Base-by-base conservation (phyloP, 1,139 yeast species). In the Geotrichum cucujoidarum region DNA sequence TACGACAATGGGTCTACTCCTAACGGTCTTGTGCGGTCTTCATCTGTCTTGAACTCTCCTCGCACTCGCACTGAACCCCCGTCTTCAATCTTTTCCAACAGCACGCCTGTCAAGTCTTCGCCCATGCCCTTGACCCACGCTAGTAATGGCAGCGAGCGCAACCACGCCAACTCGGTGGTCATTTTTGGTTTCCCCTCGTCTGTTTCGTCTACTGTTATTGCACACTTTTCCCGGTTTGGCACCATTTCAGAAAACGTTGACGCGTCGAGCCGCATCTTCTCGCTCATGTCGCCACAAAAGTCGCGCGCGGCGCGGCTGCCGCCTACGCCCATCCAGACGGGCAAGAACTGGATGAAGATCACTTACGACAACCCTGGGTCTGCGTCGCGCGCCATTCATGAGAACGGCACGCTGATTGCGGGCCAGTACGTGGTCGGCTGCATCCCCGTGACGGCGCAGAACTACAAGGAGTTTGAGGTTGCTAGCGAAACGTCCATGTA, bases 131-230 rank as follows among this genome's bases (percentile, higher is more conserved):
- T 25, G 29, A 24, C 10, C 27, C 22, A 22, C 30, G 10, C n/a
- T 39, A 30, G 16, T n/a, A 30, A n/a, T n/a, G 13, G 32, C 14
- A n/a, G 32, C 10, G 10, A 24, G 27, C 32, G 11, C 32, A n/a
- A n/a, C 13, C 24, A 51, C 32, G 47, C 52, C 8, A 52, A 79
- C 41, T 87, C 95, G 0, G 85, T 92, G 1, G 69, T 89, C 37
- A 88, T 90, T 11, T 89, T 87, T 67, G 97, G 97, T 0, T 90
- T 87, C 64, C 89, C 95, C 0, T 92, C 90, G 59, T 72, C 79
- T 2, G 71, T 82, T 55, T 79, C 94, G 3, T 74, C 76, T 40
- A 75, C 77, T 37, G 79, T 92, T 1, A 75, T 92, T 41, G 77
- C 78, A 45, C 86, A 83, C 64, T 92, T 90, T 61, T 74, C 82